These are phyloP conservation scores for Podospora pseudoanserina DNA, from an alignment of 495 filamentous ascomycete genomes.

Conservation along the genomic window DNA sequence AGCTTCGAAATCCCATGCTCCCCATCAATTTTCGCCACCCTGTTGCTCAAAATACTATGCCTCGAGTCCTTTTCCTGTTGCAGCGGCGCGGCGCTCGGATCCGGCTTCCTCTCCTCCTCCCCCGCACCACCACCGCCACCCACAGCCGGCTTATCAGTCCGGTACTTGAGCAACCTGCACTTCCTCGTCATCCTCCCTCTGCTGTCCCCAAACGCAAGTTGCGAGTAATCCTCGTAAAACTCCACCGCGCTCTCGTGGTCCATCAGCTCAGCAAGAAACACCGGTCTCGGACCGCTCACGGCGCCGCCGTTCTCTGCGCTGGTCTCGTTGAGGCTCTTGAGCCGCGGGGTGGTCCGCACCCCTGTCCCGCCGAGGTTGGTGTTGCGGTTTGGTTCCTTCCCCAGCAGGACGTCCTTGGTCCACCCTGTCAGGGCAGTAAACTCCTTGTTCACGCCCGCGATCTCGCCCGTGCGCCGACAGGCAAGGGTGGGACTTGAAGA, in stretches of 20 bases:
- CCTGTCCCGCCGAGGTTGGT: slow-evolving; percentile 61
- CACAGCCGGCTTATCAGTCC: slow-evolving; percentile 54
- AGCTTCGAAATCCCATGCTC: slow-evolving; percentile 74
- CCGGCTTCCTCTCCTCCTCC: slow-evolving; percentile 25
- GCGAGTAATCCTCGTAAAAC: slow-evolving; percentile 94
- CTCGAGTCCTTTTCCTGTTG: slow-evolving; percentile 35
- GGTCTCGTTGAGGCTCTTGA: slow-evolving; percentile 35
- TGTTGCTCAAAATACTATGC: slow-evolving; percentile 49
- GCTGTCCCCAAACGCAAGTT: slow-evolving; percentile 84
- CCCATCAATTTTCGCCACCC: slow-evolving; percentile 62
- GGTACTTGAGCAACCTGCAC: slow-evolving; percentile 88
- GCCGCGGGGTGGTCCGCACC: slow-evolving; percentile 44
- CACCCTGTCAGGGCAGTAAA: slow-evolving; percentile 92
- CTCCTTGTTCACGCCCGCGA: slow-evolving; percentile 89
- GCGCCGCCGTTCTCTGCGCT: slow-evolving; percentile 26
- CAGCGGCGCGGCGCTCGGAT: slow-evolving; percentile 26
- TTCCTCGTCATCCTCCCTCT: slow-evolving; percentile 75
- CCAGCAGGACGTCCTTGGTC: slow-evolving; percentile 85
- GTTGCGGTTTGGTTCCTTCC: slow-evolving; percentile 84
- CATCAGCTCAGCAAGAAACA: slow-evolving; percentile 86
- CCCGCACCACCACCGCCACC: neutral
- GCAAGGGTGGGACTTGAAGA: slow-evolving; percentile 88
- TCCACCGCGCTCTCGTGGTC: slow-evolving; percentile 90
- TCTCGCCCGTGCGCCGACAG: slow-evolving; percentile 85
- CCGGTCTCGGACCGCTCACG: slow-evolving; percentile 55